Evolutionary conservation across 1,284 basidiomycete genomes (phyloP).

Genomic region (Stygiomarasmius scandens): DNA sequence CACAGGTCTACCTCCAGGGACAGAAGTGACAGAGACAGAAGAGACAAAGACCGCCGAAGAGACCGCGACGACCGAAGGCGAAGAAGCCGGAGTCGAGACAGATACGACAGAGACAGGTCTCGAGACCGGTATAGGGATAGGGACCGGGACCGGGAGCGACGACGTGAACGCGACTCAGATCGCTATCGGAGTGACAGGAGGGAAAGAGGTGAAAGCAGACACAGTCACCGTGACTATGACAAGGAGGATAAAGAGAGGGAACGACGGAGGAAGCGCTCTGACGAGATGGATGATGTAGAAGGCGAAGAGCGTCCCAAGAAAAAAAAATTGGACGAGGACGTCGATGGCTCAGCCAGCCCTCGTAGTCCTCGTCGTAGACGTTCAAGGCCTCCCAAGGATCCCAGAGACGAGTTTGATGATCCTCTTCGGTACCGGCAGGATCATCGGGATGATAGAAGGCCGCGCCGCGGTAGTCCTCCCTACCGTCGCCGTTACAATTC

Average conservation of each 20-base stretch:
- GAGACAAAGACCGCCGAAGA: constrained; percentile 54
- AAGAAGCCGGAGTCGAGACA: constrained; percentile 55
- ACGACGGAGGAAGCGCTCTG: constrained; percentile 61
- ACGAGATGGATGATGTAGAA: constrained; percentile 48
- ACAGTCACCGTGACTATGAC: constrained; percentile 52
- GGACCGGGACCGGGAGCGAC: constrained; percentile 51
- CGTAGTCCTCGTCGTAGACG: constrained; percentile 53
- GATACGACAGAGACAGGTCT: constrained; percentile 46
- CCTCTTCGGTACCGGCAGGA: constrained; percentile 42
- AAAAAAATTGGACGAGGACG: constrained; percentile 53
- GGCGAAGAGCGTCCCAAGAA: constrained; percentile 58
- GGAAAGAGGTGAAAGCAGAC: constrained; percentile 46
- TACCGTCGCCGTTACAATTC: constrained; percentile 30
- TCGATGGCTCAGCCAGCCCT: constrained; percentile 40
- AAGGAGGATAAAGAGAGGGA: constrained; percentile 55
- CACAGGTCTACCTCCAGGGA: constrained; percentile 71
- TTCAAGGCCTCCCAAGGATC: constrained; percentile 45
- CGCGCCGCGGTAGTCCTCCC: constrained; percentile 29
- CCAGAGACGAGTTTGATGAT: constrained; percentile 65
- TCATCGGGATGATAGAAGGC: constrained; percentile 15
- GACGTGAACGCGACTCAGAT: constrained; percentile 45
- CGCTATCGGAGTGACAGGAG: constrained; percentile 39
- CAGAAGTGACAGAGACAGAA: constrained; percentile 38
- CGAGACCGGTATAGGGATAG: constrained; percentile 36
- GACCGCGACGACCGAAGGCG: constrained; percentile 53